Percentiles rank a stretch among this genome's conserved stretches.
Evolutionary conservation across 441 rosid genomes (phyloP).

Genomic region (Viola pubescens): DNA sequence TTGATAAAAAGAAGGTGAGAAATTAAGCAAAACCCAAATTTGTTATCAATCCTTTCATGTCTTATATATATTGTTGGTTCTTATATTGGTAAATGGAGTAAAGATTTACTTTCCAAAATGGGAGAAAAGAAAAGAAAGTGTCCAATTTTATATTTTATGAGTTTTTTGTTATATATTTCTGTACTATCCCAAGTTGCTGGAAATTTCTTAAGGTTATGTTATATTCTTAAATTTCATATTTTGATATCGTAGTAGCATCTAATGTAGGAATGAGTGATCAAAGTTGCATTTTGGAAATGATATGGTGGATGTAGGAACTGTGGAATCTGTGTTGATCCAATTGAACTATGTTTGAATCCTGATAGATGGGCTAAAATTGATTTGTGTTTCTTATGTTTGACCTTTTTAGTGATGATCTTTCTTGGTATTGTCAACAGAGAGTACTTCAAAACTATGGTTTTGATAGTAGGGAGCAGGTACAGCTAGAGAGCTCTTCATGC

Average conservation of each 20-base stretch:
- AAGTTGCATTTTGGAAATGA: not conserved
- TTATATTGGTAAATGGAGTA: not conserved
- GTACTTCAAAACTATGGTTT: conserved; percentile 49
- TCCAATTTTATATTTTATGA: not conserved
- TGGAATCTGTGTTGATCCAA: not conserved
- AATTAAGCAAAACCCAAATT: not conserved
- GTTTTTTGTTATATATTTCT: not conserved
- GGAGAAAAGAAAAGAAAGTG: not conserved
- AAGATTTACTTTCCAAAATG: too few relatives aligned
- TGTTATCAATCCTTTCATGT: not conserved
- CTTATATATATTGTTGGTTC: not conserved
- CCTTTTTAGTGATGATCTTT: not conserved
- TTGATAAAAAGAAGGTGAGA: conserved; percentile 61
- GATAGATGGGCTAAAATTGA: not conserved
- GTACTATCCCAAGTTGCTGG: not conserved
- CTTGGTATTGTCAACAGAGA: conserved; percentile 31
- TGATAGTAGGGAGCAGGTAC: conserved; percentile 36
- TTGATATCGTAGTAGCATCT: too few relatives aligned
- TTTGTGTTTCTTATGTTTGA: not conserved
- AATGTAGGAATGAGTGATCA: not conserved
- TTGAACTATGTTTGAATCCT: not conserved
- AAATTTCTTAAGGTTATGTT: not conserved
- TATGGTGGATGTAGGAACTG: too few relatives aligned
- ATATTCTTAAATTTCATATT: too few relatives aligned
- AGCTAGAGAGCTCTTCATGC: conserved; percentile 25